Base-by-base conservation (phyloP, 164 flowering plant species). In the Litsea cubeba region DNA sequence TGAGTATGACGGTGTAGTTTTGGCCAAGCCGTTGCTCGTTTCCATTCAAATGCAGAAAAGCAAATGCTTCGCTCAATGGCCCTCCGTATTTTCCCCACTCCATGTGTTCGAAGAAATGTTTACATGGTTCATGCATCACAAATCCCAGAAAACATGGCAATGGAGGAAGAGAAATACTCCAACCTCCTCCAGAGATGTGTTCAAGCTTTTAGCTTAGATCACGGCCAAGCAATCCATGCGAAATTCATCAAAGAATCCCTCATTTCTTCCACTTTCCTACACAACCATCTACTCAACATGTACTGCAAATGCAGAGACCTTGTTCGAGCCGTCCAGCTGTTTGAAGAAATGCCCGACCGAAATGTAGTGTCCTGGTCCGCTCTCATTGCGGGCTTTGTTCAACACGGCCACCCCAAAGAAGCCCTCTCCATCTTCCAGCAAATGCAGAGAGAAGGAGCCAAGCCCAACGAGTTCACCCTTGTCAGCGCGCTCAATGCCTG, bases 361-460 rank as follows among this genome's bases (percentile, higher is more conserved):
- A 92, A 92, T 28, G 91, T 86, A 5, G 95, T 87, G 22, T 87
- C 95, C 0, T 92, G 95, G 95, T 85, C 95, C 0, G 84, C 87
- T 15, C 32, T 88, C 17, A 83, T 92, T 62, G 75, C 89, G 0
- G 93, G 93, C 40, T 77, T 82, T 14, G 91, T 84, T 35, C 93
- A 86, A 62, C 76, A 73, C 58, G 85, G 83, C 65, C 72, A 28
- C 20, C 77, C 86, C 24, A 18, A 57, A 0, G 75, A 83, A 72
- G 90, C 87, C 1, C 51, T 87, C 0, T 77, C 73, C 3, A 40
- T 87, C 64, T 90, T 90, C 50, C 23, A 51, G 0, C 65, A 58
- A 18, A 88, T 92, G 92, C 85, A 75, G 10, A 65, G 74, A 12
- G 76, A 72, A 18, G 88, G 85, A 10, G 62, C 72, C 23, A 71